These are phyloP conservation scores for Yamadazyma endophytica DNA, from an alignment of 805 yeast genomes.

Conservation along the genomic window DNA sequence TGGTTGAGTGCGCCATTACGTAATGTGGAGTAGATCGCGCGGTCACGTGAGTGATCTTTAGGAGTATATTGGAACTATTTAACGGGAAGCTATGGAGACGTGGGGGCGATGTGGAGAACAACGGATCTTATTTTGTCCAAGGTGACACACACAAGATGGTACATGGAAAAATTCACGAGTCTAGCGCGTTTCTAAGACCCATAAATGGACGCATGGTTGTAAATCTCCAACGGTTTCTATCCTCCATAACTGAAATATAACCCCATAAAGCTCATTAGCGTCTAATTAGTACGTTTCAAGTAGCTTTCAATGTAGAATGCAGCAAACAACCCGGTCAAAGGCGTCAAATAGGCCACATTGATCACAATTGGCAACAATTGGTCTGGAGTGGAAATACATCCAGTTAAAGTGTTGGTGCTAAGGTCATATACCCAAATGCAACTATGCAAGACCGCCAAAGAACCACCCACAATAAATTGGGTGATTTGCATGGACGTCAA, in stretches of 20 bases:
- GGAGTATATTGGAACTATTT: no score
- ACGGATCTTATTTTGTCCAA: no score
- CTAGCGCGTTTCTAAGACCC: no score
- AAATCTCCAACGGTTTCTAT: not conserved
- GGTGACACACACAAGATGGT: no score
- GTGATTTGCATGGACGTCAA: conserved; percentile 66
- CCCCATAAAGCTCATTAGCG: no score
- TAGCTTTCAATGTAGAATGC: conserved; percentile 63
- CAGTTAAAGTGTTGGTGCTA: conserved; percentile 26
- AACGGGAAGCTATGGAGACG: no score
- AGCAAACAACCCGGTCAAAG: conserved; percentile 62
- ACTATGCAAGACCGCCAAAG: conserved; percentile 59
- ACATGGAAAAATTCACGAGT: no score
- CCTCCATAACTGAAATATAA: no score
- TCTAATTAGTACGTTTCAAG: conserved; percentile 27
- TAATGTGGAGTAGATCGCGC: no score
- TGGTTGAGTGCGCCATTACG: no score
- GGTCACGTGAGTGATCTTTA: no score
- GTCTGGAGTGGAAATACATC: conserved; percentile 55
- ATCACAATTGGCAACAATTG: conserved; percentile 59
- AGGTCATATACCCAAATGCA: conserved; percentile 58
- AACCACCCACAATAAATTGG: conserved; percentile 67
- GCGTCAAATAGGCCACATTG: conserved; percentile 63
- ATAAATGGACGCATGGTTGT: not conserved
- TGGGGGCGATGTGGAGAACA: no score